Evolutionary conservation across 139 green algal genomes (phyloP), one percentile per base, ranked within the genome.

Genomic region (Zygnema circumcarinatum): DNA sequence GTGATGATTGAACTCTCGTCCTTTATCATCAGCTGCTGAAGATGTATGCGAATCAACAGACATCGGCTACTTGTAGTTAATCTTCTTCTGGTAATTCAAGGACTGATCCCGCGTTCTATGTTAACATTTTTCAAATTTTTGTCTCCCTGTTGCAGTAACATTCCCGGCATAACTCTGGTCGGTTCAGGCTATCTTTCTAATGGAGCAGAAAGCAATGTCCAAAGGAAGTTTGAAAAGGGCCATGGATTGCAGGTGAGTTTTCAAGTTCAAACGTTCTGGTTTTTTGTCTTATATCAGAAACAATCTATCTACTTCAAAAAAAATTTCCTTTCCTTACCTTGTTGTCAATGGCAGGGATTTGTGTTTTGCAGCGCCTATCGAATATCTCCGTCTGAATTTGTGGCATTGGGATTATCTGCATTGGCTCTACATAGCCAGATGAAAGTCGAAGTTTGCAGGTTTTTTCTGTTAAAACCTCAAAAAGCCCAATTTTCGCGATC

Each of bases 301-400:
- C n/a, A n/a, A n/a, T n/a, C n/a, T n/a, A n/a, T n/a, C n/a, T n/a
- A n/a, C n/a, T n/a, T n/a, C n/a, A n/a, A n/a, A n/a, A n/a, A n/a
- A n/a, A n/a, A n/a, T 62, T 62, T 62, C 16, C 7, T 62, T 7
- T 62, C 7, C 47, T 62, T 62, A 62, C 47, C 7, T 62, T 62
- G 7, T 62, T 62, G 47, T 62, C 47, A 16, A 62, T 62, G 47
- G 47, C 47, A 62, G 47, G 47, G 47, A 29, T 86, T 86, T 76
- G 79, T 86, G 0, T 54, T 86, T 29, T 86, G 40, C 79, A 86
- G 79, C 52, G 53, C 38, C 40, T 86, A 86, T 68, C 79, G 79
- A 36, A 78, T 86, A 38, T 38, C 39, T n/a, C 1, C 35, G 22
- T 40, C 25, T 2, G 32, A 52, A 38, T 86, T 86, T 39, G 79